phyloP scores from a whole-genome alignment of 2,329 filamentous ascomycete species.

The Ophiocordyceps unilateralis region DNA sequence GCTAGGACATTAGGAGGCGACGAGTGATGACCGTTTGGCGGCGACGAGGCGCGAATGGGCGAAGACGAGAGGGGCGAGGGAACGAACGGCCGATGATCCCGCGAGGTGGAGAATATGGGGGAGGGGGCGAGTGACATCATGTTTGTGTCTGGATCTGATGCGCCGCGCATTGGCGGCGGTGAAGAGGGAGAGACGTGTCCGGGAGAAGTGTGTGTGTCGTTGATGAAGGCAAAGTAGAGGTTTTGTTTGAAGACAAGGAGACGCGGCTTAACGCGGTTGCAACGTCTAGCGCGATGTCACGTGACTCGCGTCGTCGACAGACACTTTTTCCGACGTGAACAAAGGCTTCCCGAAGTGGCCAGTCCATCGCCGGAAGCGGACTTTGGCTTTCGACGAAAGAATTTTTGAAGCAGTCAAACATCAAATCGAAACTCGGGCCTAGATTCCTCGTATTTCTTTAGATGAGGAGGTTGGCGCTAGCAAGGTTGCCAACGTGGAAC shows the following conservation, averaged over 20 bases:
- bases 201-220: background rate
- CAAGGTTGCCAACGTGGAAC: no score
- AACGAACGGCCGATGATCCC: conserved; percentile 27
- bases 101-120: conserved; percentile 25
- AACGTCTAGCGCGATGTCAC: background rate
- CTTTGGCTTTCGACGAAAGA: no score
- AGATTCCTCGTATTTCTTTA: no score
- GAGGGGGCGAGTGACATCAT: conserved; percentile 26
- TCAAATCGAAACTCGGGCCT: no score
- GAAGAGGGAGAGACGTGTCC: background rate
- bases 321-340: no score
- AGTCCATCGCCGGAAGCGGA: no score
- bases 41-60: conserved; percentile 33
- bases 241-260: background rate
- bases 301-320: background rate
- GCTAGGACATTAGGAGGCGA: conserved; percentile 41
- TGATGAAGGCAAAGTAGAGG: no score
- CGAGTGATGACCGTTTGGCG: conserved; percentile 5
- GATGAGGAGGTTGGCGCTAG: no score
- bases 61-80: conserved; percentile 43
- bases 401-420: no score
- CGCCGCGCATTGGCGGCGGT: background rate
- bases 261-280: background rate
- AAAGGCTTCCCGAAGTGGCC: no score
- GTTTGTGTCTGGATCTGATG: conserved; percentile 11